A percentile compares a stretch with the other conserved stretches of the same genome.
Conservation (phyloP, 345 rosid genomes). For the Ceriops zippeliana region DNA sequence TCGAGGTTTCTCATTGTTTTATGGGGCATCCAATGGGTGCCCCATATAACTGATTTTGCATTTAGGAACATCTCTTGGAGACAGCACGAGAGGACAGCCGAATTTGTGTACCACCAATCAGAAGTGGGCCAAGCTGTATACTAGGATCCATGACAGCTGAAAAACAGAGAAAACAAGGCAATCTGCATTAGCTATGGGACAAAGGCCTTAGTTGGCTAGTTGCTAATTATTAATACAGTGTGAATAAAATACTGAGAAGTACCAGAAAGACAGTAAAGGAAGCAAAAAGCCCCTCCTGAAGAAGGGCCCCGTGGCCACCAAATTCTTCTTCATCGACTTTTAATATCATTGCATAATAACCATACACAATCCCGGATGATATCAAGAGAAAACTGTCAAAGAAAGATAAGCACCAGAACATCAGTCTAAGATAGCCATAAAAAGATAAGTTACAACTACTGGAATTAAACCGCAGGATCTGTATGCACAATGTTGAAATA, state of each 20-base stretch:
- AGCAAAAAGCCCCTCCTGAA: slow-evolving; percentile 92
- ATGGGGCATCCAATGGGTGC: slow-evolving; percentile 20
- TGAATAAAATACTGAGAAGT: slow-evolving; percentile 10
- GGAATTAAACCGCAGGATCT: not conserved
- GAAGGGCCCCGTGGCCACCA: slow-evolving; percentile 91
- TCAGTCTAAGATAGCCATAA: not conserved
- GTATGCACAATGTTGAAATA: not conserved
- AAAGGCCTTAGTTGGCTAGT: not conserved
- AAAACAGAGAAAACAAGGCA: slow-evolving; percentile 19
- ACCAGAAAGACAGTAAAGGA: slow-evolving; percentile 90
- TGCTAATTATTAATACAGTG: not conserved
- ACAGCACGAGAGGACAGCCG: slow-evolving; percentile 6
- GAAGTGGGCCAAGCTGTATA: slow-evolving; percentile 92
- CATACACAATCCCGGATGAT: slow-evolving; percentile 72
- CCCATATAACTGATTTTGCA: slow-evolving; percentile 14
- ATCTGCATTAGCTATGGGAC: slow-evolving; percentile 13
- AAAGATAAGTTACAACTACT: not conserved
- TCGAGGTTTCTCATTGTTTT: slow-evolving; percentile 18
- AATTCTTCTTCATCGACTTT: slow-evolving; percentile 90
- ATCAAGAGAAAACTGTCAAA: slow-evolving; percentile 60
- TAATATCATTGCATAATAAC: slow-evolving; percentile 76
- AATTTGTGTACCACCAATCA: slow-evolving; percentile 29
- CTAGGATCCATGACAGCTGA: slow-evolving; percentile 93
- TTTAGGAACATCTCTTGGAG: slow-evolving; percentile 4
- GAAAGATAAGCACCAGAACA: slow-evolving; percentile 15